Evolutionary conservation across 495 filamentous ascomycete genomes (phyloP).

Genomic region (Penicillium salamii): DNA sequence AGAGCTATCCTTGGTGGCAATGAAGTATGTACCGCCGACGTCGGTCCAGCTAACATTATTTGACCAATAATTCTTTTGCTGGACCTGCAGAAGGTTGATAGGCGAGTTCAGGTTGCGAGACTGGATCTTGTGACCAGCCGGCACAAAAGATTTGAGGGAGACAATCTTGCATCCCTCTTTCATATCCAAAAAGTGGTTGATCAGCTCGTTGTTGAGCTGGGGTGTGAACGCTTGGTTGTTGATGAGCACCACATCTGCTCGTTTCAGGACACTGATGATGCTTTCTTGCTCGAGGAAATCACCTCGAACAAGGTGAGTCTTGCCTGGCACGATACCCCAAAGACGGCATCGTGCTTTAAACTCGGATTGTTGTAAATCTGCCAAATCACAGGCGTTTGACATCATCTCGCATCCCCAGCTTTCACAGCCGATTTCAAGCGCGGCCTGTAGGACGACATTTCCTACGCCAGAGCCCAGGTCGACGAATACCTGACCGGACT

Average conservation of each 20-base stretch:
- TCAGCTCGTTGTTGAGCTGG: conserved; percentile 77
- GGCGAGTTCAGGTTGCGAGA: conserved; percentile 69
- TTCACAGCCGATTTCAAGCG: conserved; percentile 88
- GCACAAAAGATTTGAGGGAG: conserved; percentile 77
- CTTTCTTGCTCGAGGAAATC: conserved; percentile 76
- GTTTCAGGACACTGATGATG: conserved; percentile 69
- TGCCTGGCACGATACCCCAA: conserved; percentile 81
- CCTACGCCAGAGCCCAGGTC: conserved; percentile 94
- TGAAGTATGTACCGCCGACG: conserved; percentile 77
- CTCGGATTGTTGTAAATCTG: conserved; percentile 81
- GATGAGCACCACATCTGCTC: conserved; percentile 88
- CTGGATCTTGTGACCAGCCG: conserved; percentile 65
- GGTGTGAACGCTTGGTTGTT: conserved; percentile 96
- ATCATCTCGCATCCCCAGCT: conserved; percentile 97
- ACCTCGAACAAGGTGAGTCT: conserved; percentile 75
- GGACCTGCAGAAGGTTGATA: conserved; percentile 72
- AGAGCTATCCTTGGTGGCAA: conserved; percentile 77
- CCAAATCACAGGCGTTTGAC: conserved; percentile 80
- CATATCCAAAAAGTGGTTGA: conserved; percentile 89
- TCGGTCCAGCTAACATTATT: conserved; percentile 90
- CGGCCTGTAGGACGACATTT: conserved; percentile 92
- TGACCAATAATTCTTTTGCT: conserved; percentile 73
- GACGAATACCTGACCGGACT: conserved; percentile 79
- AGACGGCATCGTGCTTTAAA: conserved; percentile 79
- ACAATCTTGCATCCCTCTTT: conserved; percentile 90